Evolutionary conservation across 495 filamentous ascomycete genomes (phyloP), one percentile per base, ranked within the genome.

Genomic region (Annulohypoxylon moriforme): DNA sequence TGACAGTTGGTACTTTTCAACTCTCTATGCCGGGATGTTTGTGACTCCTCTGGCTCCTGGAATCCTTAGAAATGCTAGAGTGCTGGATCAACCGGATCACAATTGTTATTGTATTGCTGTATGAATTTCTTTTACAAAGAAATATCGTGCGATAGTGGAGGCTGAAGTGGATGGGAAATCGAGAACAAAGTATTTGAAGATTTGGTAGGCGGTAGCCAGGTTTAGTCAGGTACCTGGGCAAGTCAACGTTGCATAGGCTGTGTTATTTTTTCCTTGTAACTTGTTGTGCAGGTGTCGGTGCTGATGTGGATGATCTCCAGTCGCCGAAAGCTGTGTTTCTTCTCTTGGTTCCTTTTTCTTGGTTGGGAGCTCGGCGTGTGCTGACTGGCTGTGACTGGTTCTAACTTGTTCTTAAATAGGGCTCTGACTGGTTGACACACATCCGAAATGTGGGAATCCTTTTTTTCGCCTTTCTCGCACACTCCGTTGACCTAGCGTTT

Each of bases 221-320:
- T 53, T 62, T 63, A 66, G 52, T 69, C 71, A 73, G 71, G 71
- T 73, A 73, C 71, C 60, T 63, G 71, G 66, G 65, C 40, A 58
- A 73, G 65, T 69, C 66, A 73, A 73, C 71, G 71, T 73, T 73
- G 71, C 71, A 73, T 73, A 73, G 71, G 71, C 71, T 69, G 66
- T 69, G 71, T 58, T 55, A 1, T 34, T 40, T 49, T 66, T 52
- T 52, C 4, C 40, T 44, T 44, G 40, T 44, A 8, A 44, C 40
- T 44, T 44, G 40, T 44, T 44, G 40, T 44, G 40, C 40, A 44
- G 40, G n/a, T 44, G 40, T 44, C 16, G 40, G 40, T 73, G 71
- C 60, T 73, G 71, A 73, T 73, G 71, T 73, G 71, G 71, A 69
- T 66, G 71, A 66, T 66, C 61, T 63, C 64, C 64, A 68, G 70